Evolutionary conservation across 148 eudicot genomes (phyloP).

Genomic region (Rhododendron kiyosumense): DNA sequence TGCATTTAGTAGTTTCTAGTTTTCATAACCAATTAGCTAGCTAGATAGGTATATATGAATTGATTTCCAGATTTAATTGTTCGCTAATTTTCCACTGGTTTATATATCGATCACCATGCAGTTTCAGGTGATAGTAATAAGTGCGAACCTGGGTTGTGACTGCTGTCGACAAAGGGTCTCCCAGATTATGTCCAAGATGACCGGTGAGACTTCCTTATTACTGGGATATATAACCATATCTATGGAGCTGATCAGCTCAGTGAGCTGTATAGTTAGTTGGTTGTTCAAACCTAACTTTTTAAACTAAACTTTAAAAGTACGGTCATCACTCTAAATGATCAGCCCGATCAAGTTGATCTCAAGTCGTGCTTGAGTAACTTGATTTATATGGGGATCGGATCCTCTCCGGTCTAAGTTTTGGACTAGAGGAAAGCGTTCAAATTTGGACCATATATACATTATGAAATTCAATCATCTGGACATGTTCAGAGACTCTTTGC

Average conservation of each 20-base stretch:
- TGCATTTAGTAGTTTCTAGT: no score
- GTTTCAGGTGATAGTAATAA: slow-evolving; percentile 58
- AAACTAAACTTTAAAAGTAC: neutral
- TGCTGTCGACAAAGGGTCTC: slow-evolving; percentile 40
- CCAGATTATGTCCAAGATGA: slow-evolving; percentile 36
- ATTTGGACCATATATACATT: no score
- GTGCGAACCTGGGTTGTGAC: slow-evolving; percentile 39
- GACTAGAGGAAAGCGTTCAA: neutral
- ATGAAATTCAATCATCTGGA: neutral
- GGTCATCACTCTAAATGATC: no score
- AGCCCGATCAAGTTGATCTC: neutral
- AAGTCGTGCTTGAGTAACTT: neutral
- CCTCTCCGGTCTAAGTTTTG: neutral
- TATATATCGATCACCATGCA: slow-evolving; percentile 2
- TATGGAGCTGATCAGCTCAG: neutral
- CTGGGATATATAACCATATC: neutral
- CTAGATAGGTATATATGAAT: neutral
- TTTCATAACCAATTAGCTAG: neutral
- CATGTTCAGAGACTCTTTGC: no score
- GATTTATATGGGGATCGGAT: neutral
- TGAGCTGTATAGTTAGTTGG: neutral
- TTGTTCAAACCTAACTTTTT: neutral
- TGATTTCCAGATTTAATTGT: neutral
- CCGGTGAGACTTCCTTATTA: slow-evolving; percentile 15
- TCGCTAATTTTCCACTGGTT: neutral